phyloP scores from a whole-genome alignment of 2,329 filamentous ascomycete genomes.

The Aureobasidium musti region DNA sequence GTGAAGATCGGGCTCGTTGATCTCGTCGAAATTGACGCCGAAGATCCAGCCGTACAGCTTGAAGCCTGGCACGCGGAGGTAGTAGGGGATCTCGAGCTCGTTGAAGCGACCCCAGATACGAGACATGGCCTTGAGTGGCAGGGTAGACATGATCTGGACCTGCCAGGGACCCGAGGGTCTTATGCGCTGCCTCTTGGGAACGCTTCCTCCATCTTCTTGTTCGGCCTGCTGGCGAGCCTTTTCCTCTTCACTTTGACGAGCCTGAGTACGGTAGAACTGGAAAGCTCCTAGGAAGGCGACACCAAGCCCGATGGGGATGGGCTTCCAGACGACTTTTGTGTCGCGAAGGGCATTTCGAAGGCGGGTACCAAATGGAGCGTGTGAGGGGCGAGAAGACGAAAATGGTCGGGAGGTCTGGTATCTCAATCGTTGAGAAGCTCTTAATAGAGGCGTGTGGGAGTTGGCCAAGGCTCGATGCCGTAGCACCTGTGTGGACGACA shows the following conservation, averaged over 20 bases:
- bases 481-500: conserved; percentile 20
- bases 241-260: conserved; percentile 54
- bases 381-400: conserved; percentile 38
- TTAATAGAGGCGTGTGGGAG: neutral
- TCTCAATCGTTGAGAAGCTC: neutral
- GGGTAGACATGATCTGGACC: conserved; percentile 88
- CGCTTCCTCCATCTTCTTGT: conserved; percentile 51
- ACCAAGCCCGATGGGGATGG: conserved; percentile 83
- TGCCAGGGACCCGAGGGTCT: conserved; percentile 78
- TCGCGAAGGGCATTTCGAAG: conserved; percentile 60
- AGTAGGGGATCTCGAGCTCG: conserved; percentile 83
- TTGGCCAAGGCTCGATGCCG: conserved; percentile 11
- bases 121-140: conserved; percentile 87
- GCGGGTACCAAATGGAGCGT: conserved; percentile 58
- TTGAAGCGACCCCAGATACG: conserved; percentile 90
- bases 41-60: conserved; percentile 89
- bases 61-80: conserved; percentile 84
- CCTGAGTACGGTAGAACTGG: conserved; percentile 76
- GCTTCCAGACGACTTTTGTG: conserved; percentile 81
- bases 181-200: conserved; percentile 62
- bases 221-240: conserved; percentile 44
- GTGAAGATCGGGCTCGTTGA: conserved; percentile 84
- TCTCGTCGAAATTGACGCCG: conserved; percentile 86
- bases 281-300: conserved; percentile 80
- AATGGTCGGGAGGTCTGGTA: conserved; percentile 10